A percentile compares a stretch with the other conserved stretches of the same genome.
phyloP scores from a whole-genome alignment of 139 green algal genomes.

The Chlorella sp. region DNA sequence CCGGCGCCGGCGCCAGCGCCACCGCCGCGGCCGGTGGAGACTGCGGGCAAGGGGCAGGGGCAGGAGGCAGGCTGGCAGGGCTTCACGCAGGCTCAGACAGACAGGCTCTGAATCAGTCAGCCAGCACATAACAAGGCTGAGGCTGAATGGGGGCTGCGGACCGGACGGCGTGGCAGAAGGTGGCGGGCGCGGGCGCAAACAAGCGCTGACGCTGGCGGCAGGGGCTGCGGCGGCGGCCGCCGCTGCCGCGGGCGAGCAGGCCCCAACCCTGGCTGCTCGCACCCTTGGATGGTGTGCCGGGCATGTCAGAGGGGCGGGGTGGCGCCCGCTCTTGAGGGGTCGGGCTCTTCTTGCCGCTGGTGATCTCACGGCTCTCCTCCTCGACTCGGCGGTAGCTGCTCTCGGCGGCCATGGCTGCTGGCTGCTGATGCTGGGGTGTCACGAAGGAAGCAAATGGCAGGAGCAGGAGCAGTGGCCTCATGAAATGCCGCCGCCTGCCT shows the following conservation, averaged over 20 bases:
- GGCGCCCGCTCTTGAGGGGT: neutral
- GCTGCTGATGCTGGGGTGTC: too few species aligned
- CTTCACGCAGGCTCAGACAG: too few species aligned
- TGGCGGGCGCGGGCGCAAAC: neutral
- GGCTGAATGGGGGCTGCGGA: too few species aligned
- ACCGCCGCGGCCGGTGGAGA: too few species aligned
- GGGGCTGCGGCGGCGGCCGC: neutral
- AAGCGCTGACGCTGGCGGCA: neutral
- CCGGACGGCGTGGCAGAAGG: too few species aligned
- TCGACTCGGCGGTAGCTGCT: neutral
- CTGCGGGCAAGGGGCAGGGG: neutral
- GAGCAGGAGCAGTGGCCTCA: too few species aligned
- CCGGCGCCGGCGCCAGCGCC: neutral
- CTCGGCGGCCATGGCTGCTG: too few species aligned
- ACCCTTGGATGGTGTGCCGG: constrained; percentile 30
- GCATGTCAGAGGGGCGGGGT: neutral
- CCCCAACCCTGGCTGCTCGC: neutral
- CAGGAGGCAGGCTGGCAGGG: neutral
- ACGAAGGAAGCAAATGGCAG: too few species aligned
- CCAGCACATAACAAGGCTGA: too few species aligned
- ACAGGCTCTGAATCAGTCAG: too few species aligned
- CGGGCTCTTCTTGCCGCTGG: neutral
- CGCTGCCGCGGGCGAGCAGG: neutral
- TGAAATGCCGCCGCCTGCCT: too few species aligned
- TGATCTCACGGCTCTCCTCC: neutral